Conservation (phyloP, 176 grass and related monocot species). For the Triticum turgidum region DNA sequence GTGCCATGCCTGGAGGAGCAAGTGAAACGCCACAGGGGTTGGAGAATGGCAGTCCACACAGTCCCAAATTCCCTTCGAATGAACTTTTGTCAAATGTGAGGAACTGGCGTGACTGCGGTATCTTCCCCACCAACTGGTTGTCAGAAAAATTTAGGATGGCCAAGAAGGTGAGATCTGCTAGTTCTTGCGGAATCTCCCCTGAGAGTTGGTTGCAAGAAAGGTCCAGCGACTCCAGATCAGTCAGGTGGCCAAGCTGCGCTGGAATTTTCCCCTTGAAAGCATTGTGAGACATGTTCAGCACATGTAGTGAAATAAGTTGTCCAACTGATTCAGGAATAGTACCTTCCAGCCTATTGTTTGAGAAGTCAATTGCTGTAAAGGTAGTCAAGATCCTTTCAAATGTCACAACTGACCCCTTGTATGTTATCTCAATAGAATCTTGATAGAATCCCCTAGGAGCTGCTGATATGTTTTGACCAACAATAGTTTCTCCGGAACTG, state of each 20-base stretch:
- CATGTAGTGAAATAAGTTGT: neutral
- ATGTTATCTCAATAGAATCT: neutral
- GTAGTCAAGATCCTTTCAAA: neutral
- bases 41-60: neutral
- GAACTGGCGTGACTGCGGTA: neutral
- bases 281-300: slow-evolving; percentile 6
- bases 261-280: neutral
- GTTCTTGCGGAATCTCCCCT: neutral
- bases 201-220: neutral
- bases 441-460: neutral
- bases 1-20: neutral
- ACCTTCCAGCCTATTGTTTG: neutral
- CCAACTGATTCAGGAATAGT: slow-evolving; percentile 2
- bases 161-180: slow-evolving; percentile 31
- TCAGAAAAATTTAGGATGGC: slow-evolving; percentile 19
- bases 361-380: neutral
- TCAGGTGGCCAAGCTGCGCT: neutral
- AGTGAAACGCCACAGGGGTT: neutral
- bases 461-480: no score
- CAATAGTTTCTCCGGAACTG: no score
- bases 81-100: neutral
- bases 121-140: slow-evolving; percentile 33
- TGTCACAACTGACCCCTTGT: neutral
- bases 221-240: slow-evolving; percentile 15
- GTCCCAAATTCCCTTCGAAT: neutral